Percentiles rank a stretch among this genome's conserved stretches.
Evolutionary conservation across 2,329 filamentous ascomycete genomes (phyloP).

Genomic region (Neurospora crassa): DNA sequence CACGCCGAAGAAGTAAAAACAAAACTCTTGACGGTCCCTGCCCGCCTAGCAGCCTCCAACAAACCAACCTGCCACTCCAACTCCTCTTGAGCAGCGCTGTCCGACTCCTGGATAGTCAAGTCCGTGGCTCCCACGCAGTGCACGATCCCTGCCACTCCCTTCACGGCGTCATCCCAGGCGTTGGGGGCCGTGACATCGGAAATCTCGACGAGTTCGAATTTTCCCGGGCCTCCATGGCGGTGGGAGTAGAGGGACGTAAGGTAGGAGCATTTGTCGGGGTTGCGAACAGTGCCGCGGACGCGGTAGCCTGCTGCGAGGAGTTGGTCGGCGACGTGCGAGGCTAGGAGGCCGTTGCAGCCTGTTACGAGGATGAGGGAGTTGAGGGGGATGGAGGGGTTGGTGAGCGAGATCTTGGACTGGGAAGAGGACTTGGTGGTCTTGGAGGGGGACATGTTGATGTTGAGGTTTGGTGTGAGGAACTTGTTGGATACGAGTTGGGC

Average conservation of each 20-base stretch:
- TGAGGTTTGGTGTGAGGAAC: not conserved
- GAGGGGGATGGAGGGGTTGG: conserved; percentile 8
- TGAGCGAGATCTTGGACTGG: conserved; percentile 2
- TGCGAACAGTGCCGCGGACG: conserved; percentile 31
- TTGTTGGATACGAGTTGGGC: not conserved
- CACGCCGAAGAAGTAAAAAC: conserved; percentile 24
- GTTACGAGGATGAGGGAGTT: conserved; percentile 26
- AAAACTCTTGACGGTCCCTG: conserved; percentile 19
- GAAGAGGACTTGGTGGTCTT: not conserved
- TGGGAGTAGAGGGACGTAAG: conserved; percentile 15
- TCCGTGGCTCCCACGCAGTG: conserved; percentile 18
- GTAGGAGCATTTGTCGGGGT: conserved; percentile 21
- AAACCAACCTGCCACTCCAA: conserved; percentile 10
- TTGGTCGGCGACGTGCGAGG: conserved; percentile 27
- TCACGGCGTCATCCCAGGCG: conserved; percentile 17
- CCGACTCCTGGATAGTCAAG: conserved; percentile 14
- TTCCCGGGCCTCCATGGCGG: conserved; percentile 16
- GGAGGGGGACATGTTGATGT: not conserved
- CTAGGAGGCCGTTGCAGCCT: conserved; percentile 33
- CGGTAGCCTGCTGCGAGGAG: conserved; percentile 27
- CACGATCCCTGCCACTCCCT: conserved; percentile 18
- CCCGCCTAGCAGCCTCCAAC: conserved; percentile 9
- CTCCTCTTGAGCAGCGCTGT: conserved; percentile 15
- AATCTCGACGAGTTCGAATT: conserved; percentile 22
- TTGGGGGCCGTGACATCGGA: conserved; percentile 18